Base-by-base conservation (phyloP, 345 rosid genomes). In the Pugionium cornutum region DNA sequence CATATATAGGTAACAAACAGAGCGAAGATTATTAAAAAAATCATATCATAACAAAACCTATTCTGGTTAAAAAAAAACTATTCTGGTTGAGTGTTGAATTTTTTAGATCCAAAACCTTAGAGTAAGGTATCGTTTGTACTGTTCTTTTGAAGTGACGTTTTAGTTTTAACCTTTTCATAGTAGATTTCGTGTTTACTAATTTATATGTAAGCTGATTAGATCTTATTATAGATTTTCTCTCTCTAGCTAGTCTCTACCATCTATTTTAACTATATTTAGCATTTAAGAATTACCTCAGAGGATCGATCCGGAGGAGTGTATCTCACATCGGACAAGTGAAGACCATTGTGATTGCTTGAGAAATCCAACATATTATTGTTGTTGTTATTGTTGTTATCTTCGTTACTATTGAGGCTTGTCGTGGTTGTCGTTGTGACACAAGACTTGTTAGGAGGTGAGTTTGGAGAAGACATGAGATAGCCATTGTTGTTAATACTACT, bases 251-350 rank as follows among this genome's bases (percentile, higher is more conserved):
- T 18, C 42, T 57, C 9, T 60, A 0, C n/a, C 36, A 27, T 48
- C 57, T 41, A 27, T 31, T 40, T 29, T 11, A 49, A 27, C 28
- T 37, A 9, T 9, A 57, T 31, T 51, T 10, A 44, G 8, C 54
- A 43, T 25, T 39, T 26, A 54, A 67, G 10, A 46, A 36, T 62
- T 54, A 92, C 98, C 89, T 89, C 95, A 36, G 87, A 77, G 64
- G 89, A 80, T 65, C 86, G 88, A 80, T 86, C 92, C 11, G 83
- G 85, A 6, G 79, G 82, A 69, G 86, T 83, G 65, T 79, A 89
- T 73, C 83, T 85, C n/a, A 69, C 77, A 41, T 82, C 88, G 39
- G 79, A 54, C 53, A 84, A 80, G 66, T 56, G 79, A 57, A 74
- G 47, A 34, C 39, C 53, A 49, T 62, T 68, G 54, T 67, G 77